Base-by-base conservation (phyloP, 345 rosid species). In the Passiflora organensis region DNA sequence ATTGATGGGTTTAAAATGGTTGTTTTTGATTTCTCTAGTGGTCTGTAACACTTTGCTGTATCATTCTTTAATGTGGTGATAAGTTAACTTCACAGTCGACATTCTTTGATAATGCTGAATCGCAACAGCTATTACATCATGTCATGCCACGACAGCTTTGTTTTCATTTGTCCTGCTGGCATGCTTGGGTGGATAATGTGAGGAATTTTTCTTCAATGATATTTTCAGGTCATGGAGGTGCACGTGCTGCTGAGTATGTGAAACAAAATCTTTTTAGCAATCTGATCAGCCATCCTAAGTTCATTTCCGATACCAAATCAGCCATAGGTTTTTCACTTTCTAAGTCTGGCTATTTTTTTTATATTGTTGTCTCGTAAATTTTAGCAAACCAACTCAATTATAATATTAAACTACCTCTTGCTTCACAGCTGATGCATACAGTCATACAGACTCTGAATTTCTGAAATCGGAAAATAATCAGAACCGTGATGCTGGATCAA, bases 401-500 rank as follows among this genome's bases (percentile, higher is more conserved):
- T 53, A 46, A 28, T 63, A 39, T 75, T 32, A 19, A 46, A 43
- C 36, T 47, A n/a, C 12, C 28, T 51, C 21, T 36, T 48, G 55
- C 15, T 37, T 25, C 24, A 15, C 84, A 94, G 99, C 88, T 74
- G 99, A 94, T 62, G 89, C 99, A 65, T 94, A 85, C 81, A 85
- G 43, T 66, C 95, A 76, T 59, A 89, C 99, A 49, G 99, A 94
- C 78, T 68, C 89, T 0, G 99, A 94, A 77, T 83, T 89, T 71
- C 79, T 94, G 60, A 87, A 87, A 63, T 86, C 91, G 20, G 99
- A 94, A 74, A 82, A 84, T 63, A 85, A 66, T 67, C 99, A 89
- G 84, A 83, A 85, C 55, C 68, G 97, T 57, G 99, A 94, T 87
- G 99, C 99, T 69, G 99, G 99, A 68, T 94, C 99, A 53, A 94